A percentile compares a stretch with the other conserved stretches of the same genome.
phyloP scores from a whole-genome alignment of 345 rosid species.

The Salix arbutifolia region DNA sequence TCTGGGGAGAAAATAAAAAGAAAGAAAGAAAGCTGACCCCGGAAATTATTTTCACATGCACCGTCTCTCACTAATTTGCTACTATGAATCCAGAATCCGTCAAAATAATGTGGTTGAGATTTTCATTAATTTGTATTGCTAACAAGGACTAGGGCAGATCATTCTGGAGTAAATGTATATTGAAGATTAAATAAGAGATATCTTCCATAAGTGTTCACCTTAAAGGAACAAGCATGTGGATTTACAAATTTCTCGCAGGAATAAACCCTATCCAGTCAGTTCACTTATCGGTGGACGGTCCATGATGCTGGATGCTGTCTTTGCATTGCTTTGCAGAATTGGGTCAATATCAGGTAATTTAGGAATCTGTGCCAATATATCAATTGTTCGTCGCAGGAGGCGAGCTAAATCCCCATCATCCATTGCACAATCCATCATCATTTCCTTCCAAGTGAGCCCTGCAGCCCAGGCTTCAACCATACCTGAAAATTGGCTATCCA shows the following conservation, averaged over 20 bases:
- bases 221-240: neutral
- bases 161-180: neutral
- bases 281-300: conserved; percentile 96
- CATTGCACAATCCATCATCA: conserved; percentile 95
- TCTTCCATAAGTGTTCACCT: neutral
- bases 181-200: neutral
- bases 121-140: neutral
- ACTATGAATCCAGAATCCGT: neutral
- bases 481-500: conserved; percentile 88
- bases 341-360: conserved; percentile 80
- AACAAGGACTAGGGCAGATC: neutral
- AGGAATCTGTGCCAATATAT: conserved; percentile 84
- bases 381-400: conserved; percentile 71
- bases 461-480: conserved; percentile 99
- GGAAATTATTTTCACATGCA: neutral
- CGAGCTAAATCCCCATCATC: conserved; percentile 97
- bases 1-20: neutral
- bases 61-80: neutral
- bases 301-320: conserved; percentile 64
- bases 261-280: conserved; percentile 54
- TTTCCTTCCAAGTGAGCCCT: conserved; percentile 88
- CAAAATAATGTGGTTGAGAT: neutral
- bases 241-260: neutral
- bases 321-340: conserved; percentile 55
- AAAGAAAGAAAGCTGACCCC: neutral